Conservation (phyloP, 352 stramenopile genomes). For the Aphanomyces invadans region DNA sequence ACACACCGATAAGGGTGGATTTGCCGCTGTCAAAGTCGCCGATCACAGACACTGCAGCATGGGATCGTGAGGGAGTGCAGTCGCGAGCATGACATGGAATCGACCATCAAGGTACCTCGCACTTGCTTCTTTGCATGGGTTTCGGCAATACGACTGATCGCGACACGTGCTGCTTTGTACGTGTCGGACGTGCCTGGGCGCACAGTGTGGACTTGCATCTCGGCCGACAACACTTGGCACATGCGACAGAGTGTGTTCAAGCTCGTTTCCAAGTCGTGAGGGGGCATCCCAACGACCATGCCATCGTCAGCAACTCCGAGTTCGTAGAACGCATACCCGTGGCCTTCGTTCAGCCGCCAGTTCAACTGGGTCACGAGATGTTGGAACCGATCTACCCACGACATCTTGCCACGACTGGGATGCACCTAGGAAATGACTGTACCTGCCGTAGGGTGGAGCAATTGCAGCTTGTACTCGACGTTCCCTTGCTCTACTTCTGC, state of each 20-base stretch:
- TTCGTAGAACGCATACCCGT: constrained; percentile 79
- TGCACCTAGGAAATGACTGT: background rate
- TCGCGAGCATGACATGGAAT: no score
- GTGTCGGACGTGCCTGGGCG: constrained; percentile 33
- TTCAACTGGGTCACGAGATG: constrained; percentile 87
- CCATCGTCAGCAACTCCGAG: constrained; percentile 83
- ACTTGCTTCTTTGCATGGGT: constrained; percentile 51
- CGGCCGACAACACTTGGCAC: constrained; percentile 58
- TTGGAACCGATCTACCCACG: constrained; percentile 47
- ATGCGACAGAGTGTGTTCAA: constrained; percentile 62
- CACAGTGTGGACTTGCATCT: constrained; percentile 60
- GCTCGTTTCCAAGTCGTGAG: constrained; percentile 60
- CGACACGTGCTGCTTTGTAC: constrained; percentile 41
- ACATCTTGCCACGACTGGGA: background rate
- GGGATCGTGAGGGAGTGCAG: no score
- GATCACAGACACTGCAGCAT: constrained; percentile 68
- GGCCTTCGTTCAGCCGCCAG: constrained; percentile 85
- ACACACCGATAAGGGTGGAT: constrained; percentile 83
- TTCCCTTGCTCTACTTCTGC: constrained; percentile 85
- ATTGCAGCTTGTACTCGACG: constrained; percentile 87
- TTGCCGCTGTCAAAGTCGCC: constrained; percentile 83
- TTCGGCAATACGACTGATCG: constrained; percentile 42
- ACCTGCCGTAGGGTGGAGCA: constrained; percentile 57
- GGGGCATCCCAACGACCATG: constrained; percentile 51
- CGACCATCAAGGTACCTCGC: constrained; percentile 43